These are phyloP conservation scores for Hericium coralloides DNA, from an alignment of 768 basidiomycete species.

Conservation along the genomic window DNA sequence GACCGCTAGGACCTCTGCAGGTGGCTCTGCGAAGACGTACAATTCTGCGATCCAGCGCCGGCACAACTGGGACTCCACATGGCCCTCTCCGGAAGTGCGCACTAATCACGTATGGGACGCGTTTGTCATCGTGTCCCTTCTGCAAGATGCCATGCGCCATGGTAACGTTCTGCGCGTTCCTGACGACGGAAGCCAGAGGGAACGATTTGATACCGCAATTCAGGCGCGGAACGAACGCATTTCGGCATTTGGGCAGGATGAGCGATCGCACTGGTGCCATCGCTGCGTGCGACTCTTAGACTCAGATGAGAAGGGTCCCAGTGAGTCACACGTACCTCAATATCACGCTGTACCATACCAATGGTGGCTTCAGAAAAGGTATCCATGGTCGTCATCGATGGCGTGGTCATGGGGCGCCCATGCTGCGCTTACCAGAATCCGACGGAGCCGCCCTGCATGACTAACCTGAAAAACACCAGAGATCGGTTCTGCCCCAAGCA, in stretches of 20 bases:
- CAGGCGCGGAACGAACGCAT: constrained; percentile 17
- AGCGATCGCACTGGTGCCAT: constrained; percentile 15
- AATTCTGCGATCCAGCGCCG: not conserved
- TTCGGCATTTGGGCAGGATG: constrained; percentile 17
- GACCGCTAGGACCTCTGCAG: not conserved
- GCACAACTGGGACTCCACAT: not conserved
- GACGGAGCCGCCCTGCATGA: not conserved
- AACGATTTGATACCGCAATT: constrained; percentile 21
- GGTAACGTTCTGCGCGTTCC: constrained; percentile 13
- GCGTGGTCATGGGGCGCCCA: not conserved
- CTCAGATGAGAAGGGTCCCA: too few species aligned
- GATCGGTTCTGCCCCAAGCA: not conserved
- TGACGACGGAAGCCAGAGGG: constrained; percentile 19
- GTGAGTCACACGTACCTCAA: not conserved
- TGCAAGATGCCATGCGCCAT: constrained; percentile 15
- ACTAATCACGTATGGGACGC: constrained; percentile 25
- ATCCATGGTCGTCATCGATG: not conserved
- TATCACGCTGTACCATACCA: too few species aligned
- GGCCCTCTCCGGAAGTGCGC: not conserved
- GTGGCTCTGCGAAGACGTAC: not conserved
- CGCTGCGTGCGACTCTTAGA: not conserved
- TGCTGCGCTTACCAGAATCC: not conserved
- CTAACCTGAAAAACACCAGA: not conserved
- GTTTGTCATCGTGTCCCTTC: constrained; percentile 19
- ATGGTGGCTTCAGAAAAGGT: not conserved